These are phyloP conservation scores for Ceratopteris richardii DNA, from an alignment of 75 land plant species.

Conservation along the genomic window DNA sequence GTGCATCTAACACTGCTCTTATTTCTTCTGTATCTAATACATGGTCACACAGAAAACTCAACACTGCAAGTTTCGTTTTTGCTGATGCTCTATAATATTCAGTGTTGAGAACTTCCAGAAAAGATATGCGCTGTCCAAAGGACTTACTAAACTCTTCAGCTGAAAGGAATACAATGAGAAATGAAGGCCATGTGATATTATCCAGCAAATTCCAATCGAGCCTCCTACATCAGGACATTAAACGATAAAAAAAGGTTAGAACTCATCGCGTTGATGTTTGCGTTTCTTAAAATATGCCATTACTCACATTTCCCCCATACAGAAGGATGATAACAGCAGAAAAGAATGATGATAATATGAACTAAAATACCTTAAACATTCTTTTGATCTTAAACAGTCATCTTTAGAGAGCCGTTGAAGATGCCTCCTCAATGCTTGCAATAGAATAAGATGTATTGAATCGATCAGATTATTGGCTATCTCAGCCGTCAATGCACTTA, in stretches of 20 bases:
- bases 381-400: constrained; percentile 34
- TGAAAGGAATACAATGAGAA: constrained; percentile 46
- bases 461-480: constrained; percentile 53
- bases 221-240: constrained; percentile 34
- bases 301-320: too few relatives aligned
- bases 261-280: too few relatives aligned
- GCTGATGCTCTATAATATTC: constrained; percentile 58
- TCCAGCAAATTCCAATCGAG: constrained; percentile 80
- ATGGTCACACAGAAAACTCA: constrained; percentile 81
- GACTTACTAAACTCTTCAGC: constrained; percentile 29
- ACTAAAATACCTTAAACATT: constrained; percentile 60
- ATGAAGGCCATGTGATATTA: constrained; percentile 77
- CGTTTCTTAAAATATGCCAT: too few relatives aligned
- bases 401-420: constrained; percentile 41
- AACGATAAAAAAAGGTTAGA: too few relatives aligned
- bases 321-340: too few relatives aligned
- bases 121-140: constrained; percentile 27
- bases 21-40: constrained; percentile 60
- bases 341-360: too few relatives aligned
- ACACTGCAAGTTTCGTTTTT: constrained; percentile 49
- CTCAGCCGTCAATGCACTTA: constrained; percentile 42
- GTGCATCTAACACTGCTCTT: constrained; percentile 57
- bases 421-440: constrained; percentile 55
- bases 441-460: constrained; percentile 55
- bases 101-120: constrained; percentile 29